Conservation (phyloP, 1,139 yeast genomes). For the Scheffersomyces titani region DNA sequence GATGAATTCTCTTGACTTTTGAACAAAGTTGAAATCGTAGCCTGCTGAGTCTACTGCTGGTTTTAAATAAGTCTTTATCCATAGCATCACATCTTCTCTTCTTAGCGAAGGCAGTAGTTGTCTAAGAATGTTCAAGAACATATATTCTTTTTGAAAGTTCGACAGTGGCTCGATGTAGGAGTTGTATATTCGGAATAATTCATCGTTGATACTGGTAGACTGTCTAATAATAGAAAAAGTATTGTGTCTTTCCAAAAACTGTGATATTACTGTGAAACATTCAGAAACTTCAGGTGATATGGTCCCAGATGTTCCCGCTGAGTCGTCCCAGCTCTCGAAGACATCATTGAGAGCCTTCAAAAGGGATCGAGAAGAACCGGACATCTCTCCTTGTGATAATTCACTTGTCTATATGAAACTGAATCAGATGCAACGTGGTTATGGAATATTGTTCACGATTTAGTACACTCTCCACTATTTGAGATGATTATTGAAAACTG, state of each 20-base stretch:
- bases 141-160: conserved; percentile 35
- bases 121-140: conserved; percentile 49
- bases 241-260: conserved; percentile 40
- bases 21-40: conserved; percentile 39
- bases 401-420: neutral
- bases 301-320: conserved; percentile 7
- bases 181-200: conserved; percentile 46
- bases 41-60: conserved; percentile 69
- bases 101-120: conserved; percentile 41
- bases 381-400: too few species aligned
- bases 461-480: neutral
- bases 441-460: too few species aligned
- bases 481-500: neutral
- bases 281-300: conserved; percentile 12
- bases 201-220: conserved; percentile 48
- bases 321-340: conserved; percentile 28
- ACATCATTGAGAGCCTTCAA: conserved; percentile 30
- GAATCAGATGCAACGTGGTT: neutral
- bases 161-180: conserved; percentile 34
- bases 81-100: conserved; percentile 41
- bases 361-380: conserved; percentile 37
- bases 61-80: conserved; percentile 54
- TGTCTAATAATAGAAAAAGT: conserved; percentile 35
- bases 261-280: conserved; percentile 18
- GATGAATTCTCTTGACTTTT: conserved; percentile 44